Evolutionary conservation across 306 rosid species (phyloP).

Genomic region (Prunus campanulata): DNA sequence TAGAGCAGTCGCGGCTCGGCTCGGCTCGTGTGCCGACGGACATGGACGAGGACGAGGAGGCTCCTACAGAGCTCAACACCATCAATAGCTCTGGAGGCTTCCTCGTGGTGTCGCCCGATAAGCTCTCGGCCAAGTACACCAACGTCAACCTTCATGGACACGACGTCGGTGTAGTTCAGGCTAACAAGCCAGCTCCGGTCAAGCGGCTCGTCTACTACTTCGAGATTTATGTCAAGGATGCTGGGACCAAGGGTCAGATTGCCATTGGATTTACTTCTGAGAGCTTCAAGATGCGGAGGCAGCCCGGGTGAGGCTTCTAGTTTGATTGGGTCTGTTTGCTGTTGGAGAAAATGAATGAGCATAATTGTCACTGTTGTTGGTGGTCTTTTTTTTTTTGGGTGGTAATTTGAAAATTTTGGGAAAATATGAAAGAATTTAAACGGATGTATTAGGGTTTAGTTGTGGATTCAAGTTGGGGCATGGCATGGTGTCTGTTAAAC

Average conservation of each 20-base stretch:
- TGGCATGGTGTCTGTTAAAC: not conserved
- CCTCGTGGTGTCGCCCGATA: constrained; percentile 69
- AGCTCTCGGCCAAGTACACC: constrained; percentile 80
- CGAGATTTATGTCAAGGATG: constrained; percentile 86
- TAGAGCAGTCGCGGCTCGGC: constrained; percentile 52
- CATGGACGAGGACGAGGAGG: constrained; percentile 63
- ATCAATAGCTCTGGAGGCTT: constrained; percentile 95
- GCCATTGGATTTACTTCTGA: constrained; percentile 88
- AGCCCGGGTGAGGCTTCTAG: constrained; percentile 65
- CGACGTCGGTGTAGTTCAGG: constrained; percentile 94
- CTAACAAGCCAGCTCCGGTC: constrained; percentile 71
- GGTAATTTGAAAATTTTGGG: not conserved
- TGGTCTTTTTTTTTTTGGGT: not conserved
- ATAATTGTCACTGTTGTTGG: not conserved
- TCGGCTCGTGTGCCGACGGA: constrained; percentile 31
- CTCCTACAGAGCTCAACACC: constrained; percentile 85
- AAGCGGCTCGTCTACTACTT: constrained; percentile 82
- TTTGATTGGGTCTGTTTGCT: constrained; percentile 7
- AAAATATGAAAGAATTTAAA: not conserved
- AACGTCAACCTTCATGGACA: constrained; percentile 77
- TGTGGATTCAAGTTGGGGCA: not conserved
- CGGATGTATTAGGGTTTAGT: not conserved
- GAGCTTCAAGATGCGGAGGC: constrained; percentile 90
- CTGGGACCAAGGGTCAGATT: constrained; percentile 84
- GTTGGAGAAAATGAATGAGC: constrained; percentile 5